Percentiles rank a stretch among this genome's conserved stretches.
These are phyloP conservation scores for Coemansia sp. DNA, from an alignment of 192 early-diverging fungal genomes.

Conservation along the genomic window DNA sequence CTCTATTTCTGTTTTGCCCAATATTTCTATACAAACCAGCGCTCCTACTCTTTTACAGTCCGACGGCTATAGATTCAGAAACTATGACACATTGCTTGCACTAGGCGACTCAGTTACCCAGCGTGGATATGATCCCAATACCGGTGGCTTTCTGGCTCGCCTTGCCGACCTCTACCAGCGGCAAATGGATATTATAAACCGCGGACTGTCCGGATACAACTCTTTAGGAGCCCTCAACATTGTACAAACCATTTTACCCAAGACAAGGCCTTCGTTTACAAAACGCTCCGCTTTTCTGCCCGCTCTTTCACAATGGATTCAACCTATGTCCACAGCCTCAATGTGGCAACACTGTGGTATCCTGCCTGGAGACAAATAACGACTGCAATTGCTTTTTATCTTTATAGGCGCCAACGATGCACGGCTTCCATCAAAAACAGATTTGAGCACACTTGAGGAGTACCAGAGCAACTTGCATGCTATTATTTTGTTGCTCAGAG, in stretches of 20 bases:
- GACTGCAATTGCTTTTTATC: slow-evolving; percentile 40
- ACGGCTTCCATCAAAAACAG: slow-evolving; percentile 34
- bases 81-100: slow-evolving; percentile 26
- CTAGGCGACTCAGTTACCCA: slow-evolving; percentile 47
- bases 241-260: background rate
- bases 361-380: background rate
- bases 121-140: slow-evolving; percentile 17
- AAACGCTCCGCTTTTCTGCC: background rate
- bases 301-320: background rate
- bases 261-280: background rate
- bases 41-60: background rate
- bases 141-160: slow-evolving; percentile 54
- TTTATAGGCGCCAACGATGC: slow-evolving; percentile 87
- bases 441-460: slow-evolving; percentile 57
- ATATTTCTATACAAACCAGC: background rate
- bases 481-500: slow-evolving; percentile 57
- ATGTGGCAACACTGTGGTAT: background rate
- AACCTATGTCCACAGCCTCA: background rate
- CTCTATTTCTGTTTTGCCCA: background rate
- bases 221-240: background rate
- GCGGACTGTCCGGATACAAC: slow-evolving; percentile 63
- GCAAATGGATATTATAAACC: slow-evolving; percentile 70
- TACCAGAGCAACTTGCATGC: slow-evolving; percentile 60
- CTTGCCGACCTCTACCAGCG: slow-evolving; percentile 60
- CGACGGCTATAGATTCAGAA: background rate